phyloP scores from a whole-genome alignment of 2,329 filamentous ascomycete genomes.

The Hansfordia pulvinata region DNA sequence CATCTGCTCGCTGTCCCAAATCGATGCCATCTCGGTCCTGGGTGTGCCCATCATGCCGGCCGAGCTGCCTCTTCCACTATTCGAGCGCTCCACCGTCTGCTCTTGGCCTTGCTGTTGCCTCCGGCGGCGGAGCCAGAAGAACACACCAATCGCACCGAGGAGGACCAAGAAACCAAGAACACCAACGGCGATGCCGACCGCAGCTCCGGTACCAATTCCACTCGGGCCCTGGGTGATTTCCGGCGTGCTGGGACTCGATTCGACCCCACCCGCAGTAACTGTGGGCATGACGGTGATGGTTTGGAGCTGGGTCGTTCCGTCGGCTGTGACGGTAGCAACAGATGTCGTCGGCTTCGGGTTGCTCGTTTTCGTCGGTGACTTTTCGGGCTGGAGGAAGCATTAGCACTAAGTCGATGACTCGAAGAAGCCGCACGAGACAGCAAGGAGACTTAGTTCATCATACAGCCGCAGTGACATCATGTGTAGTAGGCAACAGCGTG shows the following conservation, averaged over 20 bases:
- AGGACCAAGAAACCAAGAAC: constrained; percentile 13
- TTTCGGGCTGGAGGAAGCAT: no score
- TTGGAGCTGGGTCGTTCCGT: constrained; percentile 28
- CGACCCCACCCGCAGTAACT: constrained; percentile 9
- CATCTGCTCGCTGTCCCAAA: constrained; percentile 21
- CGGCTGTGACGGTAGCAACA: constrained; percentile 39
- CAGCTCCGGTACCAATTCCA: constrained; percentile 11
- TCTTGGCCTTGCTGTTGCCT: constrained; percentile 28
- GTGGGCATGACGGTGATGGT: constrained; percentile 41
- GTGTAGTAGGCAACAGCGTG: constrained; percentile 13
- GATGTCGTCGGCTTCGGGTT: constrained; percentile 20
- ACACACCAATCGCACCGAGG: constrained; percentile 16
- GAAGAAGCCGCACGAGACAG: constrained; percentile 5
- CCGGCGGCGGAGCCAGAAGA: constrained; percentile 30
- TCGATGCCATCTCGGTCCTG: constrained; percentile 27
- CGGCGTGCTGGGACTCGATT: constrained; percentile 3
- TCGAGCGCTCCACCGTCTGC: constrained; percentile 26
- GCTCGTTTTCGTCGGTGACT: constrained; percentile 8
- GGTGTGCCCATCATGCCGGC: constrained; percentile 31
- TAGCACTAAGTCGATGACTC: constrained; percentile 2
- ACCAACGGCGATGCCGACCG: constrained; percentile 16
- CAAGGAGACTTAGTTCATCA: constrained; percentile 9
- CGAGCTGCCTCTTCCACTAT: constrained; percentile 35
- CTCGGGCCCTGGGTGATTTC: constrained; percentile 5
- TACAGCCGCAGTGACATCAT: constrained; percentile 13